Evolutionary conservation across 768 basidiomycete species (phyloP).

Genomic region (Amanita rimosa): DNA sequence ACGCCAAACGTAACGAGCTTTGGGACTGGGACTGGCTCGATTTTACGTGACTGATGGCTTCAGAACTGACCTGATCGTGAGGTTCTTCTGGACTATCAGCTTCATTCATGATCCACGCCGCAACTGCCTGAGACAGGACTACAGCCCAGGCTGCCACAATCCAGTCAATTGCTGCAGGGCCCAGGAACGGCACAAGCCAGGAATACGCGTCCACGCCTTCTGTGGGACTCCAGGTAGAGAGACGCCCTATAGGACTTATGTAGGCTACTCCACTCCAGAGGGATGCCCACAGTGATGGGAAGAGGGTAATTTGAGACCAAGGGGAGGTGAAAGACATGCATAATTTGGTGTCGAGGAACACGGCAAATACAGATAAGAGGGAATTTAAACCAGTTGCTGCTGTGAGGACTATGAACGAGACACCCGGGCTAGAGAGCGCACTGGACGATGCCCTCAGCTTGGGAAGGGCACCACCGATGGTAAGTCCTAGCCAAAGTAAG

Average conservation of each 20-base stretch:
- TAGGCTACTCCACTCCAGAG: constrained; percentile 44
- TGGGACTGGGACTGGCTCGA: not conserved
- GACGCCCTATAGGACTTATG: constrained; percentile 57
- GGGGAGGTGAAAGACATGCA: constrained; percentile 18
- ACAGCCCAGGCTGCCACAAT: constrained; percentile 67
- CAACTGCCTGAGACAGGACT: constrained; percentile 41
- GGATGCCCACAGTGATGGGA: constrained; percentile 62
- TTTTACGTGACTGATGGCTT: constrained; percentile 1
- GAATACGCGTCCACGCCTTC: constrained; percentile 40
- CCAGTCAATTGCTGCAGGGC: constrained; percentile 61
- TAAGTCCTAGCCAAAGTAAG: constrained; percentile 25
- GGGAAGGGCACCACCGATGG: constrained; percentile 28
- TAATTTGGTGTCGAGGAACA: constrained; percentile 28
- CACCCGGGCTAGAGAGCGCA: constrained; percentile 42
- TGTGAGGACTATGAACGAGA: constrained; percentile 37
- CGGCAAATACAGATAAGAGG: constrained; percentile 23
- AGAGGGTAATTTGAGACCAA: constrained; percentile 41
- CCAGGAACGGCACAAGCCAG: constrained; percentile 52
- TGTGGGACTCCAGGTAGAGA: constrained; percentile 62
- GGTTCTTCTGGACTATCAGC: constrained; percentile 13
- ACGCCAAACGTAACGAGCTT: constrained; percentile 16
- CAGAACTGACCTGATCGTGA: constrained; percentile 8
- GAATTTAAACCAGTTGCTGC: constrained; percentile 33
- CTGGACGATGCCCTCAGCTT: constrained; percentile 31
- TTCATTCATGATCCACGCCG: constrained; percentile 45